Base-by-base conservation (phyloP, 345 rosid genomes). In the Schrenkiella parvula region DNA sequence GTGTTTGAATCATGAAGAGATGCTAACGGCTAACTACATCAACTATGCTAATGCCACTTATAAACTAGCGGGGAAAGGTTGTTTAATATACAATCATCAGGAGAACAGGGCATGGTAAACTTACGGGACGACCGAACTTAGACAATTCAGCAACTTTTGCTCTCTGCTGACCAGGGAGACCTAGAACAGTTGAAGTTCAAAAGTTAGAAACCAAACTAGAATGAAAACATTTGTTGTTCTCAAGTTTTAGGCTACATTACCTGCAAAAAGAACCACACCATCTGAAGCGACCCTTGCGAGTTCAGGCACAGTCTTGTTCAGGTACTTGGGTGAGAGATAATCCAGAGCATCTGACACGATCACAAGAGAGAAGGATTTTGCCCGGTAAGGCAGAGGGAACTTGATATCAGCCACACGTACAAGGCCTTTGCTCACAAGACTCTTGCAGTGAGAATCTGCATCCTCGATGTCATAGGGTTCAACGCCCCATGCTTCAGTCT, bases 401-500 rank as follows among this genome's bases (percentile, higher is more conserved):
- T 92, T 90, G 77, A 92, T 87, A 62, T 95, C 99, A 70, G 98
- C 92, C 44, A 95, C 95, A 48, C 97, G 96, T 14, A 88, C 96
- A 70, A 90, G 52, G 48, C 99, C 98, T 80, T 82, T 95, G 65
- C 84, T 89, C 17, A 95, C 95, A 37, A 92, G 89, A 39, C 64
- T 60, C 76, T 86, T 90, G 92, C 99, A 95, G 73, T 70, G 84
- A 48, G 82, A 80, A 75, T 89, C 98, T 15, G 87, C 92, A 75
- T 95, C 99, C 75, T 95, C 99, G 21, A 89, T 79, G 75, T 92
- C 99, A 76, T 95, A 95, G 3, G 99, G 99, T 74, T 95, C 99
- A 25, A 92, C 85, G 31, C 99, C 98, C 99, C 99, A 92, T 11
- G 91, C 93, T 82, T 95, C 98, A 18, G 88, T 88, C 77, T 90